Evolutionary conservation across 768 basidiomycete genomes (phyloP), one percentile per base, ranked within the genome.

Genomic region (Boletus insuetus): DNA sequence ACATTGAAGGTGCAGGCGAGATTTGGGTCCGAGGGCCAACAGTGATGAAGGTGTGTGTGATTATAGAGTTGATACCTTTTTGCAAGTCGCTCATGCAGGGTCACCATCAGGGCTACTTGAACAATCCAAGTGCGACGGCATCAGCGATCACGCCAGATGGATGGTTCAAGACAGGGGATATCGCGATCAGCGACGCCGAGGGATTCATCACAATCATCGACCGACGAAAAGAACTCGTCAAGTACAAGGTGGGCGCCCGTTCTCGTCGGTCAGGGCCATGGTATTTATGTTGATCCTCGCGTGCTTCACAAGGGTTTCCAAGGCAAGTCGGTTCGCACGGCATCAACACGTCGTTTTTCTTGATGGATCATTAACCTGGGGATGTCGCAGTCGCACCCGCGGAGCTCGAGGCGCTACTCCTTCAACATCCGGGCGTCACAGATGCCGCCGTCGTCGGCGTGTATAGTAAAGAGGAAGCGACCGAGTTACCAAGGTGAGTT

Each of bases 141-240:
- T 79, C 83, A 14, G 71, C 85, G 7, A 86, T 95, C 59, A 89
- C 87, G 0, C 69, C 70, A 0, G 87, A 91, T 46, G 79, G 83
- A 4, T 97, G 91, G 91, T 86, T 93, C 75, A 91, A 88, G 77
- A 94, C 93, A 0, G 92, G 94, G 2, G 94, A 96, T 67, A 81
- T 95, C 47, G 88, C 81, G 2, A 67, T 78, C 17, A 72, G 82
- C 13, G 87, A 92, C 56, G 54, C 69, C 3, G 83, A 91, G 1
- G 93, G 91, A 0, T 89, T 78, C 65, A 90, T 84, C 66, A 81
- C 77, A 59, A 87, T 91, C 49, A 84, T 91, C 3, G 88, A 91
- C 61, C 74, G 91, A 34, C 76, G 79, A 45, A 90, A 90, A 57
- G 89, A 89, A 62, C 71, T 89, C 22, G 85, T 90, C 66, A 87